Evolutionary conservation across 805 yeast species (phyloP), one percentile per base, ranked within the genome.

Genomic region (Cyberlindnera mycetangii): DNA sequence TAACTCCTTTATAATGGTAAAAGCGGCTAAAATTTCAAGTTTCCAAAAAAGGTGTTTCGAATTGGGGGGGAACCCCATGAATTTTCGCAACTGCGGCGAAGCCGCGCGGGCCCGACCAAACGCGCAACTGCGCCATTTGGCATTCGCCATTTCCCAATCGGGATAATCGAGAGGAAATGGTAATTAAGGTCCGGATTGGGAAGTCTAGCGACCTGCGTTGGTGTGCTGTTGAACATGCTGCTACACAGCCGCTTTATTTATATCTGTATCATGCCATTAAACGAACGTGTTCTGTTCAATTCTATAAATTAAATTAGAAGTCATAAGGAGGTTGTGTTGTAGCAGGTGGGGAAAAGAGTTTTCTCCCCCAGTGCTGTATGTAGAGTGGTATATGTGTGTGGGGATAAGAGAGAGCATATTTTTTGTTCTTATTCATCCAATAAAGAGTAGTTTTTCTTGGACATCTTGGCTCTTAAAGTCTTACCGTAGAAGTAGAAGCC

Each of bases 401-500:
- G 5, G n/a, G 17, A 18, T 32, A 18, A 5, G 22, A 12, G 15
- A 14, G n/a, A 16, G 15, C 17, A 14, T 15, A 7, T 8, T 32
- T 10, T 9, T 4, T 11, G 22, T 22, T 5, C 12, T 18, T 28
- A 34, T 5, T 40, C 37, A 8, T 42, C 46, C 31, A 46, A 36
- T 11, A 32, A 5, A 73, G 44, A 68, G 45, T 83, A 85, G 60
- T 85, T 85, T 55, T 77, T 83, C 65, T 76, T 83, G 55, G 89
- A 83, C 54, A 83, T 59, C 55, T 70, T 82, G 22, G 71, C 75
- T 69, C 95, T 79, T 56, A 85, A 70, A 0, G 52, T 44, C 38
- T 74, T 76, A 53, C 95, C 95, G 66, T 71, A 85, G 53, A 68
- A 75, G 66, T 82, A 83, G 58, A 85, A 85, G 3, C 76, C 75